phyloP scores from a whole-genome alignment of 768 basidiomycete species.

The Gloeostereum incarnatum region DNA sequence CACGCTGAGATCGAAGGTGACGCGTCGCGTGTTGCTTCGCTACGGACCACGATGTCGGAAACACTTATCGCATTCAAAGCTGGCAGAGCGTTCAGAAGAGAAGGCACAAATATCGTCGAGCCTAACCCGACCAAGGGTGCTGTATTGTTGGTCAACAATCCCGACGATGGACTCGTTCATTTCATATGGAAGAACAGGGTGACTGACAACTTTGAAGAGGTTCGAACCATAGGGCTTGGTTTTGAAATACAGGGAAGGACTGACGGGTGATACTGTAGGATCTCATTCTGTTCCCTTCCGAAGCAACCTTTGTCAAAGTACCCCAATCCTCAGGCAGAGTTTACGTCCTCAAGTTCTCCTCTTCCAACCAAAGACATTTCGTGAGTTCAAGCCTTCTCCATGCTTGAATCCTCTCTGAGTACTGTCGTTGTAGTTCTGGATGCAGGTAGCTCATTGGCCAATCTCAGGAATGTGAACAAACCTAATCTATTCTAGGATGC shows the following conservation, averaged over 20 bases:
- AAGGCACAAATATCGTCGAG: constrained; percentile 59
- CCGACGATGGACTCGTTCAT: constrained; percentile 73
- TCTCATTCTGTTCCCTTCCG: constrained; percentile 78
- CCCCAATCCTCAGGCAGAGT: constrained; percentile 62
- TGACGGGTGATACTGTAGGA: constrained; percentile 37
- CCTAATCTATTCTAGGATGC: constrained; percentile 40
- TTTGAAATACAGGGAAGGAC: not conserved
- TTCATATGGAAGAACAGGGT: constrained; percentile 74
- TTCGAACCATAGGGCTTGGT: too few species aligned
- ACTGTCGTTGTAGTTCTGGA: constrained; percentile 58
- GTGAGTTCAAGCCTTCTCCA: constrained; percentile 36
- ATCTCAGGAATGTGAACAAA: constrained; percentile 1
- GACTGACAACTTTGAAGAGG: constrained; percentile 55
- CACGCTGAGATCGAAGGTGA: constrained; percentile 16
- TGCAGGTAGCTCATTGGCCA: constrained; percentile 77
- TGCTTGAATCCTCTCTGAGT: constrained; percentile 6
- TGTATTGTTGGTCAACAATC: constrained; percentile 51
- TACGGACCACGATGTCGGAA: constrained; percentile 23
- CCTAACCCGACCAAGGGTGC: constrained; percentile 66
- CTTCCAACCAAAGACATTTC: constrained; percentile 84
- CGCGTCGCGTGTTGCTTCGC: constrained; percentile 27
- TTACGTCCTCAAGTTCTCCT: constrained; percentile 87
- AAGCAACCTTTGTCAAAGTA: constrained; percentile 76
- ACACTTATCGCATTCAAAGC: constrained; percentile 54
- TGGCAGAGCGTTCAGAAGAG: constrained; percentile 65